Base-by-base conservation (phyloP, 495 filamentous ascomycete genomes). In the Penicillium chermesinum region DNA sequence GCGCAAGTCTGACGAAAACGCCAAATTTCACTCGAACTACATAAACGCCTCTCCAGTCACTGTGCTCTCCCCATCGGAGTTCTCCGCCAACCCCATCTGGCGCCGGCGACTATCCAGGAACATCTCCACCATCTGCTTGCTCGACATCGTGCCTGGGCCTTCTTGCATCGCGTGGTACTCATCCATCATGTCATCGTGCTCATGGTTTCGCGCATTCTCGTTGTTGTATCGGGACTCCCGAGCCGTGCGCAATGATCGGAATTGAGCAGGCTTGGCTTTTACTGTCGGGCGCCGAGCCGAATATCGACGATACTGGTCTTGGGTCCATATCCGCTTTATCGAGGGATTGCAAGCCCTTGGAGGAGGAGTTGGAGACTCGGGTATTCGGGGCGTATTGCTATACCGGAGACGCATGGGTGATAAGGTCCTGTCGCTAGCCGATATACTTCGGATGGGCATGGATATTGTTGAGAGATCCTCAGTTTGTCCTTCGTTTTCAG, bases 71-170 rank as follows among this genome's bases (percentile, higher is more conserved):
- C 25, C 25, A 10, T 30, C 54, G 21, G 57, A 30, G 10, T 30
- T 30, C 38, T 2, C 42, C 20, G 20, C 60, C 18, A 45, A 32
- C 10, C 57, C 68, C 46, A 71, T 72, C 30, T 70, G 71, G 38
- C 50, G 72, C 1, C 77, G 71, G 20, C 78, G 69, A 48, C 73
- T 80, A 38, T 72, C 74, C 55, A 85, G 58, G 54, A 83, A 83
- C 48, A 76, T 49, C 43, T 84, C 78, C 17, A 83, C 79, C 76
- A 84, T 82, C 46, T 61, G 69, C 54, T 78, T 75, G 55, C 74
- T 78, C 19, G 76, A 76, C 13, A 78, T 63, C 0, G 64, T 57
- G 0, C 63, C 54, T 27, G 57, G 57, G 20, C 50, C 22, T 13
- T 57, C 61, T 34, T 62, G 55, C 5, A 57, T 16, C 12, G 57